Evolutionary conservation across 2,329 filamentous ascomycete species (phyloP), one percentile per base, ranked within the genome.

Genomic region (Cercospora zeae-maydis): DNA sequence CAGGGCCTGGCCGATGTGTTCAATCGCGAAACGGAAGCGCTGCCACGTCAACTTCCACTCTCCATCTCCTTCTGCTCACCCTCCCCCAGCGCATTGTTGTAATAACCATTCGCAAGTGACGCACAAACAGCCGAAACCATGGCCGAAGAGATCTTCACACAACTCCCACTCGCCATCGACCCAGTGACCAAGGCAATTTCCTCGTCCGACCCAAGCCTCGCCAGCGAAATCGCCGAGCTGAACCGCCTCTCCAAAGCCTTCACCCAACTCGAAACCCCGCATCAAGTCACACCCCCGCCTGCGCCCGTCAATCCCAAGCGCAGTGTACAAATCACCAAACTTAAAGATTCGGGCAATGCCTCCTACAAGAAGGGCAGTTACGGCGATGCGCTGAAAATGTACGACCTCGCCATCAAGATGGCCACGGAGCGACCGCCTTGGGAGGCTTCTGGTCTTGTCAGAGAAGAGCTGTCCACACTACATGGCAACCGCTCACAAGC

Each of bases 301-400:
- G 84, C 96, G 45, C 93, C 93, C 63, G 88, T 97, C 66, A 96
- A 96, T 82, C 93, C 92, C 57, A 96, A 97, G 80, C 91, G 93
- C 73, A 88, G 85, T 68, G 92, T 91, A 36, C 87, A 93, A 75
- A 90, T 99, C 78, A 86, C 83, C 78, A 98, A 98, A 80, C 87
- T 98, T 69, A 91, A 92, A 75, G 95, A 98, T 76, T 85, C 84
- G 62, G 93, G 92, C 72, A 96, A 96, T 81, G 80, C 80, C 63
- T 86, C 90, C 70, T 93, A 91, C 82, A 89, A 91, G 77, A 93
- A 93, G 78, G 84, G 84, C 71, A 84, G 86, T 69, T 86, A 89
- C 79, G 78, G 78, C 61, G 91, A 96, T 59, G 93, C 93, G 3
- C 82, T 92, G 69, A 88, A 87, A 70, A 84, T 93, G 70, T 97